These are phyloP conservation scores for Cyclotella distinguenda DNA, from an alignment of 108 stramenopile genomes.

Conservation along the genomic window DNA sequence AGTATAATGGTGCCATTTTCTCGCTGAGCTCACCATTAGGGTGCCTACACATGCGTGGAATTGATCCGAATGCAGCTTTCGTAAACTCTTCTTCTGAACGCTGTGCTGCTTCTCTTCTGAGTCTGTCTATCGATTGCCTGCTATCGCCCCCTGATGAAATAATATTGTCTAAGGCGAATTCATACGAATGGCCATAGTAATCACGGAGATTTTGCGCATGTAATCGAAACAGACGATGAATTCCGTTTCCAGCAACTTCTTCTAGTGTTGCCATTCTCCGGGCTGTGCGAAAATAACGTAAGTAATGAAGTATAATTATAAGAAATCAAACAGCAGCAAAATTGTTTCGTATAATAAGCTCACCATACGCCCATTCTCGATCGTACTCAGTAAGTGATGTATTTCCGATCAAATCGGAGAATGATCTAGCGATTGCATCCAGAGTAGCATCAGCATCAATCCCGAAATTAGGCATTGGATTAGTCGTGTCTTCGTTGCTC, in stretches of 20 bases:
- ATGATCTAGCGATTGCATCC: constrained; percentile 17
- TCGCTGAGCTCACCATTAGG: constrained; percentile 26
- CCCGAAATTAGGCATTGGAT: constrained; percentile 57
- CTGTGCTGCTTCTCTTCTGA: constrained; percentile 40
- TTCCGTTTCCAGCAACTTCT: constrained; percentile 20
- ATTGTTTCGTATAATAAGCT: background rate
- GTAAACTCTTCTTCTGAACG: constrained; percentile 59
- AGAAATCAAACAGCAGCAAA: constrained; percentile 21
- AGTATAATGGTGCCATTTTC: constrained; percentile 37
- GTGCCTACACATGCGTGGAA: constrained; percentile 50
- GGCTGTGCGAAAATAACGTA: constrained; percentile 27
- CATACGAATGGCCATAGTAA: constrained; percentile 44
- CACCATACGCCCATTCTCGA: constrained; percentile 20
- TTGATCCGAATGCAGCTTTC: constrained; percentile 55
- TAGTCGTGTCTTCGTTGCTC: constrained; percentile 5
- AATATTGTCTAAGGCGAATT: constrained; percentile 36
- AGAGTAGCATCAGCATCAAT: constrained; percentile 44
- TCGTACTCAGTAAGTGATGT: constrained; percentile 19
- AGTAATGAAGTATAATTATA: too few species aligned
- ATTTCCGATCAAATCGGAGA: constrained; percentile 4
- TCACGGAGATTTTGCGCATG: constrained; percentile 48
- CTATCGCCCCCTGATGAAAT: constrained; percentile 20
- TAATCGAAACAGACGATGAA: constrained; percentile 36
- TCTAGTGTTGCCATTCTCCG: constrained; percentile 27
- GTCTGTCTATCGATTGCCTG: constrained; percentile 14